Evolutionary conservation across 495 filamentous ascomycete genomes (phyloP), one percentile per base, ranked within the genome.

Genomic region (Penicillium longicatenatum): DNA sequence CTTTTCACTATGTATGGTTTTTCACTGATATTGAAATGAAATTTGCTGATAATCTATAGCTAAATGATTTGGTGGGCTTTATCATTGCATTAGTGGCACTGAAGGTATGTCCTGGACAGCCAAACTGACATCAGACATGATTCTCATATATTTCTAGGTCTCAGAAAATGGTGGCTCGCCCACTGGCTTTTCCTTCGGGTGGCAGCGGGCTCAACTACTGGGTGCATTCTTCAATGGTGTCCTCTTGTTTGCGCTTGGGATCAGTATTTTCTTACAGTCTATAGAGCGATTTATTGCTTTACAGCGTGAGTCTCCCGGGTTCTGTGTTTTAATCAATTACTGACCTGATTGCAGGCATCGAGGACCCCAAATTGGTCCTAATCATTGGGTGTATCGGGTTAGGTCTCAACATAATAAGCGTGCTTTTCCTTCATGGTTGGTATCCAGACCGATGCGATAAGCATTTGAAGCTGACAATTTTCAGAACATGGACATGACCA

Each of bases 41-140:
- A 52, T 1, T 12, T 24, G 22, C 3, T 37, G 17, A n/a, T 8
- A 31, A 9, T 37, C 30, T 43, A 55, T 21, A 92, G 90, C 75
- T 97, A 45, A 97, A 94, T 73, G 93, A 96, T 78, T 85, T 97
- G 44, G 84, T 96, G 39, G 93, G 92, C 6, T 83, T 97, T 19
- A 76, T 87, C 44, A 89, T 97, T 56, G 93, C 91, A 11, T 72
- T 94, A 20, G 91, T 91, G 80, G 93, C 93, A 6, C 85, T 94
- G 6, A 90, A 85, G 61, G 87, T 92, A 57, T 79, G 58, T 55
- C 7, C 42, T 26, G 20, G 1, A 9, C 9, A 17, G 3, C 12
- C 31, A 39, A 1, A n/a, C 0, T 12, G 2, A 16, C 6, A 30
- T 5, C n/a, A 16, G 19, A 48, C 12, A 14, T 35, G 24, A 26